These are phyloP conservation scores for Kandelia obovata DNA, from an alignment of 345 rosid genomes.

Conservation along the genomic window DNA sequence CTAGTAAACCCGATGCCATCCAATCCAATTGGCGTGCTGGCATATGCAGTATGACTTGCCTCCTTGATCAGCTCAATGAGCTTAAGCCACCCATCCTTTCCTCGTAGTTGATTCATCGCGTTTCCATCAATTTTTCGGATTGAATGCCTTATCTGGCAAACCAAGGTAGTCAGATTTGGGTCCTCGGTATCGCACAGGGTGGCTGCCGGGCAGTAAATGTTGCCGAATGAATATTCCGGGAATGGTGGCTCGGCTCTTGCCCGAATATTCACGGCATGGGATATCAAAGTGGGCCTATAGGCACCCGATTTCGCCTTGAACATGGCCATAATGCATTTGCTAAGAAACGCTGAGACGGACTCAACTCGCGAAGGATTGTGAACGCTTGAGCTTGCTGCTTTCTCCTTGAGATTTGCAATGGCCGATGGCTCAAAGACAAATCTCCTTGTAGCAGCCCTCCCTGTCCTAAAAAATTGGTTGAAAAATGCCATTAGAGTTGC, in stretches of 20 bases:
- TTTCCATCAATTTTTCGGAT: too few relatives aligned
- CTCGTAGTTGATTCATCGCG: too few relatives aligned
- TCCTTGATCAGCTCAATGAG: too few relatives aligned
- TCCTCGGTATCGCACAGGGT: too few relatives aligned
- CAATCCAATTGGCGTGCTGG: neutral
- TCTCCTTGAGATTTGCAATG: constrained; percentile 32
- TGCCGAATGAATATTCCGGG: too few relatives aligned
- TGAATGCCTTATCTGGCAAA: too few relatives aligned
- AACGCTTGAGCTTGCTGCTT: constrained; percentile 28
- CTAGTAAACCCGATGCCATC: constrained; percentile 21
- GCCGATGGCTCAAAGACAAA: constrained; percentile 36
- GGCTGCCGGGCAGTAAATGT: too few relatives aligned
- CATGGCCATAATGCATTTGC: constrained; percentile 35
- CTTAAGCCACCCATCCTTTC: too few relatives aligned
- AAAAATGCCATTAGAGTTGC: neutral
- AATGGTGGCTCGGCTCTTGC: too few relatives aligned
- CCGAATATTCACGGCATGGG: too few relatives aligned
- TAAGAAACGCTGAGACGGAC: constrained; percentile 44
- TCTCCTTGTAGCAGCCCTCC: constrained; percentile 27
- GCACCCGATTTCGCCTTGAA: constrained; percentile 19
- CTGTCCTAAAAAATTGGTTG: neutral
- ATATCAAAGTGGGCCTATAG: constrained; percentile 10
- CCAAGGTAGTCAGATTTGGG: too few relatives aligned
- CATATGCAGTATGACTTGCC: too few relatives aligned
- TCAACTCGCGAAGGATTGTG: constrained; percentile 44